Evolutionary conservation across 495 filamentous ascomycete species (phyloP).

Genomic region (Lichenothelia convexa): DNA sequence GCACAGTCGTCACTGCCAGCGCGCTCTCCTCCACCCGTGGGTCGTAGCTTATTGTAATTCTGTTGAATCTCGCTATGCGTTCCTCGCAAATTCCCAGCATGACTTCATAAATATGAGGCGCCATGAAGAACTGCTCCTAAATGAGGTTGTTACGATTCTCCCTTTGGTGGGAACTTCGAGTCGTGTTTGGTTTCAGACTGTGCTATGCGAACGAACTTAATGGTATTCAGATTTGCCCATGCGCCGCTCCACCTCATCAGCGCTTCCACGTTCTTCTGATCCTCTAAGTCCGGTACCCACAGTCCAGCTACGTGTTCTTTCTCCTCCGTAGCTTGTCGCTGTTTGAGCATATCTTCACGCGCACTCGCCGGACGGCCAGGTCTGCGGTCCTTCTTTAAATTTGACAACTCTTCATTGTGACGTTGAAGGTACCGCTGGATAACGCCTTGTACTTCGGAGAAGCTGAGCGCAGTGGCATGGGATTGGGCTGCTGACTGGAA

Average conservation of each 20-base stretch:
- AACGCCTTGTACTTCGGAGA: slow-evolving; percentile 38
- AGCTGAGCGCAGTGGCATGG: slow-evolving; percentile 32
- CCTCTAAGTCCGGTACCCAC: slow-evolving; percentile 46
- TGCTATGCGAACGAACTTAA: slow-evolving; percentile 32
- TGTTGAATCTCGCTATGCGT: too few relatives aligned
- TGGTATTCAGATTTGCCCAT: slow-evolving; percentile 37
- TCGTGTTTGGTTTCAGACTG: slow-evolving; percentile 13
- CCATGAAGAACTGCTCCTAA: too few relatives aligned
- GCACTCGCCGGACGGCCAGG: slow-evolving; percentile 64
- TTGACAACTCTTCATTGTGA: slow-evolving; percentile 53
- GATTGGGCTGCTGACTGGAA: slow-evolving; percentile 45
- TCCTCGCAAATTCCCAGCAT: too few relatives aligned
- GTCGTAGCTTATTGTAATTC: too few relatives aligned
- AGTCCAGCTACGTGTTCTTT: slow-evolving; percentile 76
- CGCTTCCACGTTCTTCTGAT: slow-evolving; percentile 31
- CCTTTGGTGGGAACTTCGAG: slow-evolving; percentile 21
- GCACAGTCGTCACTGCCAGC: too few relatives aligned
- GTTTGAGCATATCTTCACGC: slow-evolving; percentile 56
- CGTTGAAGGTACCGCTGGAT: slow-evolving; percentile 57
- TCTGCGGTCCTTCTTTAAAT: slow-evolving; percentile 55
- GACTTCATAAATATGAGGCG: too few relatives aligned
- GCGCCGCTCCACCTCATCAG: slow-evolving; percentile 43
- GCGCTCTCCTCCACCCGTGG: too few relatives aligned
- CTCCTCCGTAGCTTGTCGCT: slow-evolving; percentile 48
- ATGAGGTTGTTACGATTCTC: too few relatives aligned